Conservation (phyloP, 208 protist species). For the Entamoeba invadens region DNA sequence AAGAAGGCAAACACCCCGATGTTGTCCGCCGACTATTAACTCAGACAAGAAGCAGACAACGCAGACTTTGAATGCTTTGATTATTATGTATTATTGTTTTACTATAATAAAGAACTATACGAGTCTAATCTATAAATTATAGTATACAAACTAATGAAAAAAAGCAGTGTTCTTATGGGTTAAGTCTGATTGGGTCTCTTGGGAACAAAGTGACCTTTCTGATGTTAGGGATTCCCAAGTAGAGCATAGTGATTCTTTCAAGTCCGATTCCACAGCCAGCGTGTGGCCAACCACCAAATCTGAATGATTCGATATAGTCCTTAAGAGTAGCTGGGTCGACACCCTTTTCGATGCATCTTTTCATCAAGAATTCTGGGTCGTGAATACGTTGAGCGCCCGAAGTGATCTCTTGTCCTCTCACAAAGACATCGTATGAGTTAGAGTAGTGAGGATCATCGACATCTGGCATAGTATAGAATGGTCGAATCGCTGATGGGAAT, state of each 20-base stretch:
- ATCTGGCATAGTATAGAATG: conserved; percentile 99
- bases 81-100: no score
- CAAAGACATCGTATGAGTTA: conserved; percentile 95
- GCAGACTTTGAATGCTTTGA: no score
- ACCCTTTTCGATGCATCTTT: neutral
- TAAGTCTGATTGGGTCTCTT: conserved; percentile 80
- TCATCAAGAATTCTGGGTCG: conserved; percentile 68
- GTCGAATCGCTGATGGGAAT: conserved; percentile 76
- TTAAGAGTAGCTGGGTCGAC: conserved; percentile 46
- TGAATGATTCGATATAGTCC: conserved; percentile 91
- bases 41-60: no score
- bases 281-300: conserved; percentile 84
- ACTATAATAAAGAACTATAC: no score
- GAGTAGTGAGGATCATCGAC: conserved; percentile 33
- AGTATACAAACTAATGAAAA: no score
- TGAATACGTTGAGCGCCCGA: conserved; percentile 98
- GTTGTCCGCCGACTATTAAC: neutral
- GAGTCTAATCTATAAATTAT: no score
- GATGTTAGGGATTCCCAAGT: conserved; percentile 89
- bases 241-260: conserved; percentile 96
- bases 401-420: conserved; percentile 96
- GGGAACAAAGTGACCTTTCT: conserved; percentile 90
- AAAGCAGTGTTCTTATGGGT: no score
- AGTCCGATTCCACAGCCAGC: conserved; percentile 92
- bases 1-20: neutral